Conservation (phyloP, 2,329 filamentous ascomycete genomes). For the Aspergillus versicolor region DNA sequence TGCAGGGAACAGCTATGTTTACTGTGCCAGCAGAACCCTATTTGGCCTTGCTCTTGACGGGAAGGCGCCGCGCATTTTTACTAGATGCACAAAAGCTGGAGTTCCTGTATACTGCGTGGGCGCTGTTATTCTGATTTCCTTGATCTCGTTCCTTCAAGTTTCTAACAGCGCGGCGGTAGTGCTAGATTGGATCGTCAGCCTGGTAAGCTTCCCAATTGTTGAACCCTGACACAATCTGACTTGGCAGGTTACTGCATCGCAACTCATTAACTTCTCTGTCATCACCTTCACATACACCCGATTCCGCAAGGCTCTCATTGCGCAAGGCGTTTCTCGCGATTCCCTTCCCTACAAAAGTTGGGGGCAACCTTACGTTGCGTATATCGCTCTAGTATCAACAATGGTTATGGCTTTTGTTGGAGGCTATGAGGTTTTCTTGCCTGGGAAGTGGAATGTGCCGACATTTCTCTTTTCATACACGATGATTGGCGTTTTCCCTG, state of each 20-base stretch:
- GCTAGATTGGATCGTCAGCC: constrained; percentile 69
- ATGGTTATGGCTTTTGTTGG: constrained; percentile 72
- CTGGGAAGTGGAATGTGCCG: constrained; percentile 64
- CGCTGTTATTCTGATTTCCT: constrained; percentile 64
- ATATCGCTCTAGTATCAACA: constrained; percentile 62
- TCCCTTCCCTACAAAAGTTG: constrained; percentile 68
- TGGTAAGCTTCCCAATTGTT: constrained; percentile 40
- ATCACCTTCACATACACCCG: constrained; percentile 70
- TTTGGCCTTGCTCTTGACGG: constrained; percentile 68
- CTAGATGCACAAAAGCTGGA: constrained; percentile 61
- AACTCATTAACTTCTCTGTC: constrained; percentile 70
- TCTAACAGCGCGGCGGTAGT: constrained; percentile 65
- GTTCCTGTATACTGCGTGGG: constrained; percentile 73
- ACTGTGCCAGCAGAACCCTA: constrained; percentile 67
- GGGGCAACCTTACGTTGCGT: constrained; percentile 71
- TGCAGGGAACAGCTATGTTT: constrained; percentile 67
- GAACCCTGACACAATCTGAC: background rate
- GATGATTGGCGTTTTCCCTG: constrained; percentile 69
- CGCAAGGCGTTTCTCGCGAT: constrained; percentile 67
- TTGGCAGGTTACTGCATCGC: constrained; percentile 65
- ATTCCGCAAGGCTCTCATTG: constrained; percentile 68
- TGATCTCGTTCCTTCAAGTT: constrained; percentile 73
- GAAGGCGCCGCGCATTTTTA: constrained; percentile 67
- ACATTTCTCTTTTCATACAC: constrained; percentile 77
- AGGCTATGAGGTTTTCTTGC: constrained; percentile 74